phyloP scores from a whole-genome alignment of 139 green algal genomes.

The Chlamydomonas applanata region DNA sequence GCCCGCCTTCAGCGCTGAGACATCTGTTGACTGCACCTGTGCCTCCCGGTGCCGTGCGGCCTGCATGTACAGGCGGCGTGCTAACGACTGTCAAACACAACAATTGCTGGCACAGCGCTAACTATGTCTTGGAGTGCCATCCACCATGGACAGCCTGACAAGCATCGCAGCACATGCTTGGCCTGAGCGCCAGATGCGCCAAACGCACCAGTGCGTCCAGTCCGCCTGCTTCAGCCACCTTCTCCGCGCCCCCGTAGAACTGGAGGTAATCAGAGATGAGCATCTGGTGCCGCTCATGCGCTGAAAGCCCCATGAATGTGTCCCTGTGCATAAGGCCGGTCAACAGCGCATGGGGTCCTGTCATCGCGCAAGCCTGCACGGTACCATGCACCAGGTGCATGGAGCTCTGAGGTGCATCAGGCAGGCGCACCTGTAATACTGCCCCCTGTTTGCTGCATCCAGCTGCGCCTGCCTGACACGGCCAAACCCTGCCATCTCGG shows the following conservation, averaged over 20 bases:
- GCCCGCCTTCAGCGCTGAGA: constrained; percentile 48
- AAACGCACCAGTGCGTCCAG: not conserved
- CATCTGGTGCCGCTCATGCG: constrained; percentile 57
- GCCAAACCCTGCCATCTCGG: not conserved
- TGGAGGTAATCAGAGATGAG: constrained; percentile 49
- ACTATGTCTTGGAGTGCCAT: too few species aligned
- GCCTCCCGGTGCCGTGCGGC: not conserved
- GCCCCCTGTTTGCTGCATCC: not conserved
- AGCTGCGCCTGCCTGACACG: not conserved
- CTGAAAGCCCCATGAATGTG: constrained; percentile 50
- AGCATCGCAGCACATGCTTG: too few species aligned
- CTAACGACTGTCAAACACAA: too few species aligned
- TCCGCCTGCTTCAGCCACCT: constrained; percentile 4
- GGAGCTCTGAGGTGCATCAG: too few species aligned
- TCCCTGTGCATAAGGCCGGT: constrained; percentile 2
- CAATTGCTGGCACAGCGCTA: too few species aligned
- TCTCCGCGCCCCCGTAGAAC: constrained; percentile 31
- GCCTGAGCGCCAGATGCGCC: too few species aligned
- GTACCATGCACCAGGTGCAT: too few species aligned
- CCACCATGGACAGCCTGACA: too few species aligned
- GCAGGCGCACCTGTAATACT: constrained; percentile 14
- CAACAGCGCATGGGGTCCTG: not conserved
- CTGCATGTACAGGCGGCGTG: constrained; percentile 6
- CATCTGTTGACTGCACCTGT: constrained; percentile 44
- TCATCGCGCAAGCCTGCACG: too few species aligned